Evolutionary conservation across 441 rosid genomes (phyloP), one percentile per base, ranked within the genome.

Genomic region (Pelargonium citronellum): DNA sequence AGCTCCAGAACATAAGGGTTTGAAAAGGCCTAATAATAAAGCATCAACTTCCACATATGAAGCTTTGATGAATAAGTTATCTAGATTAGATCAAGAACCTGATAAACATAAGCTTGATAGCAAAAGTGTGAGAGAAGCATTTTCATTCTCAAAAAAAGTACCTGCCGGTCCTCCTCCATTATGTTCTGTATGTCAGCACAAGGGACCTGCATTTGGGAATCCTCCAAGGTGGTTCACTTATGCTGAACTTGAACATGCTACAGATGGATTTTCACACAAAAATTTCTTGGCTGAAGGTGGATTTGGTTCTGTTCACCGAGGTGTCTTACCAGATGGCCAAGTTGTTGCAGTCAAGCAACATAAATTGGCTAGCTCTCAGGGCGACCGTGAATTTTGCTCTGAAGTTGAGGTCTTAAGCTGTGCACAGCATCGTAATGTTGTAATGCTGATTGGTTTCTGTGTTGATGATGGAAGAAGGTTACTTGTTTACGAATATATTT

Each of bases 221-320:
- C 99, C 99, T 0, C 98, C 99, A 1, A 87, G 92, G 83, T 88
- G 96, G 91, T 95, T 95, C 81, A 80, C 90, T 69, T 95, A 86
- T 66, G 83, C 95, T 1, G 98, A 95, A 78, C 73, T 95, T 81
- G 99, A 92, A 78, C 88, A 88, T 76, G 98, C 99, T 60, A 95
- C 99, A 13, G 91, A 89, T 75, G 93, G 95, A 77, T 95, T 95
- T 83, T 92, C 97, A 20, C 84, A 84, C 71, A 93, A 88, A 74
- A 95, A 95, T 80, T 95, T 95, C 89, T 86, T 95, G 87, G 98
- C 99, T 44, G 98, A 92, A 75, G 99, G 99, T 75, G 98, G 99
- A 20, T 95, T 86, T 84, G 99, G 99, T 68, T 95, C 99, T 67
- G 99, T 95, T 75, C 93, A 95, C 75, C 87, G 99, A 60, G 99